Evolutionary conservation across 2,329 filamentous ascomycete species (phyloP), one percentile per base, ranked within the genome.

Genomic region (Cladosporium sp.): DNA sequence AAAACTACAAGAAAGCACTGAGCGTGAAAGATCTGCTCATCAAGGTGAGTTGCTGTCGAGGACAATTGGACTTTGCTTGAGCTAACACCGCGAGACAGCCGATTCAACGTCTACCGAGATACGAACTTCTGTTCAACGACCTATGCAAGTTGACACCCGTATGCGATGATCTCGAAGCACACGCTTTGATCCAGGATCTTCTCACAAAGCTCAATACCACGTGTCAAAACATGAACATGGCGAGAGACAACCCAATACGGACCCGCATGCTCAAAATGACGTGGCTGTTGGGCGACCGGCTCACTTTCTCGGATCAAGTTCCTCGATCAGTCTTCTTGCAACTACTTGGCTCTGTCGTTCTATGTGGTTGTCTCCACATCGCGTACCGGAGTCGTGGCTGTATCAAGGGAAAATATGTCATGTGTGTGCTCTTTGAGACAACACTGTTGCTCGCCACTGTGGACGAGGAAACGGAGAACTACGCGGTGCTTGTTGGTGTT

Each of bases 41-140:
- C 65, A 97, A 97, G 84, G 92, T 90, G 66, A 64, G 73, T 25
- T 15, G 22, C n/a, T 3, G 15, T 17, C 14, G 4, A 4, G 7
- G 9, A 11, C 25, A 34, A 17, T 19, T 3, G 7, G 7, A 3
- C 3, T 2, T 3, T 9, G 12, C 2, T 28, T 17, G 7, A 11
- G 12, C 25, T 47, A 15, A 47, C 22, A 12, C 11, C 5, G n/a
- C 3, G 8, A 8, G 30, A 15, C 57, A 96, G 90, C 94, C 93
- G 0, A 92, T 97, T 19, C 93, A 99, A 74, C 84, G 93, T 58
- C 84, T 97, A 20, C 96, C 91, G 77, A 91, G 89, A 75, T 97
- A 97, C 69, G 91, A 91, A 11, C 78, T 99, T 3, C 78, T 97
- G 2, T 92, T 97, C 68, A 82, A 86, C 5, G 91, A 97, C 67